These are phyloP conservation scores for Vachellia pachyceras DNA, from an alignment of 306 rosid species.

Conservation along the genomic window DNA sequence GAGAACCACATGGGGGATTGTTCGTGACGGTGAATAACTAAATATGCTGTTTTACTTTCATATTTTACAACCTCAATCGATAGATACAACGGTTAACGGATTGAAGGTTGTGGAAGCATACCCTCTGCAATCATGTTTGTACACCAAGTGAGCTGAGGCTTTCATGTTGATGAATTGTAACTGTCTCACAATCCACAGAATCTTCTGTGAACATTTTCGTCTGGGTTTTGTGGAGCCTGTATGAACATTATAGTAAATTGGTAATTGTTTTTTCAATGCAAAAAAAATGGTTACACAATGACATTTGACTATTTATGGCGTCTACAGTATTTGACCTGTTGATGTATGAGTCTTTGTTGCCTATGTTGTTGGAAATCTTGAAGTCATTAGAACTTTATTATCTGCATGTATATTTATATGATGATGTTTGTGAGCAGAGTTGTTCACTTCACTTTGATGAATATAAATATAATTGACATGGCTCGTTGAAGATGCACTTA, in stretches of 20 bases:
- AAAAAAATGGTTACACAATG: background rate
- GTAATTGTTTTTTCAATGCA: background rate
- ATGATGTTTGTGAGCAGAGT: background rate
- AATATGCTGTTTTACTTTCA: background rate
- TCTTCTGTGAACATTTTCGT: background rate
- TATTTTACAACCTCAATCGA: background rate
- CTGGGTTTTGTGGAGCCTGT: background rate
- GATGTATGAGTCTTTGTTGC: background rate
- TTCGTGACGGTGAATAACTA: conserved; percentile 12
- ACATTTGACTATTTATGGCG: no score
- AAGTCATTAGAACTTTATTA: background rate
- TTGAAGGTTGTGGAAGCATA: background rate
- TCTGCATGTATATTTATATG: background rate
- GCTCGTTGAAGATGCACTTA: no score
- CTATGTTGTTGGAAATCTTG: background rate
- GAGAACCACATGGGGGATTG: background rate
- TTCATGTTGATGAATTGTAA: background rate
- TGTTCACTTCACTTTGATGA: background rate
- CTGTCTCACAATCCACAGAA: background rate
- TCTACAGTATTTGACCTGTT: no score
- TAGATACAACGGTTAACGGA: background rate
- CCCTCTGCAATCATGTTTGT: background rate
- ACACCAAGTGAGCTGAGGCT: background rate
- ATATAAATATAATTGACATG: no score
- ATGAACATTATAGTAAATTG: background rate